A percentile compares a stretch with the other conserved stretches of the same genome.
These are phyloP conservation scores for Fusarium sp. DNA, from an alignment of 2,329 filamentous ascomycete species.

Conservation along the genomic window DNA sequence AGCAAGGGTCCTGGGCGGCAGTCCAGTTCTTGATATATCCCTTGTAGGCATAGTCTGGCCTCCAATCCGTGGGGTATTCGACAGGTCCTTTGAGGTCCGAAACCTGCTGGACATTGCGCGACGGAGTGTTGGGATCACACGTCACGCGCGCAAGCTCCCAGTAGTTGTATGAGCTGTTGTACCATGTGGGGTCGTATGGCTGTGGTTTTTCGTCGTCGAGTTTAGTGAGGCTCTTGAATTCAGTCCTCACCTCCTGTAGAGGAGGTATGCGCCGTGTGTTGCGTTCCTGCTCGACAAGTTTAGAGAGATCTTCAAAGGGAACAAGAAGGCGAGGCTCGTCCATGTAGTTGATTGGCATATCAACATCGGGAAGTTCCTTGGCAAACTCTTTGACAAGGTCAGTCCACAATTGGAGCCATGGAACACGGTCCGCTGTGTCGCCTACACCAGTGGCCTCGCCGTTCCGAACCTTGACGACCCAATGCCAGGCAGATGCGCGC, in stretches of 20 bases:
- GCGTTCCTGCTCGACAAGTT: constrained; percentile 65
- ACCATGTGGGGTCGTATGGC: constrained; percentile 65
- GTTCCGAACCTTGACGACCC: constrained; percentile 65
- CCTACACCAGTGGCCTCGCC: constrained; percentile 60
- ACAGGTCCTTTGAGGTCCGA: constrained; percentile 52
- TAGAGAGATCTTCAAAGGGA: constrained; percentile 69
- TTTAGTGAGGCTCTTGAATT: constrained; percentile 59
- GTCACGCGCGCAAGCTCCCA: constrained; percentile 72
- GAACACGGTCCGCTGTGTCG: constrained; percentile 58
- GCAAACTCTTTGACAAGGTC: constrained; percentile 67
- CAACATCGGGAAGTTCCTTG: constrained; percentile 72
- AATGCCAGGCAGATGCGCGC: constrained; percentile 61
- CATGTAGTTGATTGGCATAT: constrained; percentile 77
- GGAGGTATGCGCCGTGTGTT: constrained; percentile 60
- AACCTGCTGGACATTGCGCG: constrained; percentile 55
- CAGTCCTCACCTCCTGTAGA: constrained; percentile 60
- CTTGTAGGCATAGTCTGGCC: constrained; percentile 56
- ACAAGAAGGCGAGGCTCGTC: constrained; percentile 76
- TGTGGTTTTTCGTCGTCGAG: constrained; percentile 55
- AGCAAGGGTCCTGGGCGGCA: constrained; percentile 70
- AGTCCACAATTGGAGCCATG: constrained; percentile 66
- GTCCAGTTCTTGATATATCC: constrained; percentile 73
- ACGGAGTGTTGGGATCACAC: constrained; percentile 71
- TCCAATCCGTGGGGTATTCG: constrained; percentile 54
- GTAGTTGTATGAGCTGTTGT: constrained; percentile 63